A percentile compares a stretch with the other conserved stretches of the same genome.
phyloP scores from a whole-genome alignment of 192 early-diverging fungal genomes.

The Rhizophagus clarus region DNA sequence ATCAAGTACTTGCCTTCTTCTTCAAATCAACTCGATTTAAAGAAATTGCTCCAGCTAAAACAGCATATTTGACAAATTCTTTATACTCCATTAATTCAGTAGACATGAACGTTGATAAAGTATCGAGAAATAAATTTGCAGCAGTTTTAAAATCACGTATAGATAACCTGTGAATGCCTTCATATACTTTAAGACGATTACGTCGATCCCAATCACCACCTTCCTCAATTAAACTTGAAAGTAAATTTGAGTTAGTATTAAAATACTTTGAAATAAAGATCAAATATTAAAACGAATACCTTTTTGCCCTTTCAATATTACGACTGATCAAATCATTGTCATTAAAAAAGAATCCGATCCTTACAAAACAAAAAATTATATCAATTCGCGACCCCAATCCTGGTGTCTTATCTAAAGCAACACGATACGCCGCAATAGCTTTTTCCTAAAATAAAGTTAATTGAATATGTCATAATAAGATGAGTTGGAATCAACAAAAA shows the following conservation, averaged over 20 bases:
- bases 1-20: conserved; percentile 66
- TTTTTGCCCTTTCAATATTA: conserved; percentile 82
- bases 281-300: conserved; percentile 50
- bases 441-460: conserved; percentile 63
- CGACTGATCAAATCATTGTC: conserved; percentile 76
- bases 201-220: conserved; percentile 99
- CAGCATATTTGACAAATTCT: conserved; percentile 95
- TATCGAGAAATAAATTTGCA: conserved; percentile 88
- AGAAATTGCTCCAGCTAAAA: conserved; percentile 84
- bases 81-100: conserved; percentile 97
- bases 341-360: conserved; percentile 93
- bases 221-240: conserved; percentile 86
- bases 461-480: neutral
- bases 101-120: conserved; percentile 92
- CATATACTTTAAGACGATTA: conserved; percentile 96
- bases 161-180: conserved; percentile 91
- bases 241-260: conserved; percentile 1
- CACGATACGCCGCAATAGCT: conserved; percentile 80
- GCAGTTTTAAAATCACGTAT: conserved; percentile 96
- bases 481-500: neutral
- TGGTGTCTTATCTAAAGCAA: conserved; percentile 84
- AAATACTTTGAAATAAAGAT: conserved; percentile 8
- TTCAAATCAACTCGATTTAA: conserved; percentile 94
- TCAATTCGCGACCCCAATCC: conserved; percentile 94
- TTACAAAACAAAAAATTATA: conserved; percentile 87